Evolutionary conservation across 164 flowering plant species (phyloP), one percentile per base, ranked within the genome.

Genomic region (Stephania cephalantha): DNA sequence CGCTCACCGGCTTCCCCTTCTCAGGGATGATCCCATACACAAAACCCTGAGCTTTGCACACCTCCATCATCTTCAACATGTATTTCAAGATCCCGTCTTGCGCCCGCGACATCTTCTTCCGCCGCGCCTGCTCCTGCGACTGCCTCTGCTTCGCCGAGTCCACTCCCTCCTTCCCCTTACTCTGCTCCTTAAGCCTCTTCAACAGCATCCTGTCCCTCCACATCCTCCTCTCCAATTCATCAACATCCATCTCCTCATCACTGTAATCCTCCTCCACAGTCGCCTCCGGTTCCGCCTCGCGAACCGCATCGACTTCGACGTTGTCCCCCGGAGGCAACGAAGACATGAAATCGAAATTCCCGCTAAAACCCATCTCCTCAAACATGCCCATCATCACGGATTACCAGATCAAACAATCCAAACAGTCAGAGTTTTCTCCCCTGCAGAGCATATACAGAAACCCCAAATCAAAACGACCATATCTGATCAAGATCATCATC

Each of bases 21-120:
- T 92, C 97, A 0, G 95, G 95, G 70, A 92, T 88, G 72, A 92
- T 91, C 22, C 97, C 97, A 80, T 92, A 92, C 7, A 92, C 97
- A 65, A 92, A 92, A 0, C 97, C 97, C 76, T 90, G 97, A 53
- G 95, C 97, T 68, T 92, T 90, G 64, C 97, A 92, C 10, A 91
- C 93, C 71, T 92, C 97, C 95, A 91, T 92, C 95, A 91, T 90
- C 84, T 91, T 92, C 72, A 92, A 44, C 97, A 92, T 91, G 79
- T 92, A 92, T 29, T 89, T 90, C 73, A 92, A 78, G 73, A 92
- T 90, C 72, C 93, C 95, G 78, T 92, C 97, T 75, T 92, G 95
- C 0, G 95, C 97, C 68, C 97, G 78, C 0, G 97, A 92, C 97
- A 92, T 92, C 80, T 92, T 92, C 83, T 90, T 92, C 82, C 94